Evolutionary conservation across 2,329 filamentous ascomycete genomes (phyloP), one percentile per base, ranked within the genome.

Genomic region (Claviceps paspali): DNA sequence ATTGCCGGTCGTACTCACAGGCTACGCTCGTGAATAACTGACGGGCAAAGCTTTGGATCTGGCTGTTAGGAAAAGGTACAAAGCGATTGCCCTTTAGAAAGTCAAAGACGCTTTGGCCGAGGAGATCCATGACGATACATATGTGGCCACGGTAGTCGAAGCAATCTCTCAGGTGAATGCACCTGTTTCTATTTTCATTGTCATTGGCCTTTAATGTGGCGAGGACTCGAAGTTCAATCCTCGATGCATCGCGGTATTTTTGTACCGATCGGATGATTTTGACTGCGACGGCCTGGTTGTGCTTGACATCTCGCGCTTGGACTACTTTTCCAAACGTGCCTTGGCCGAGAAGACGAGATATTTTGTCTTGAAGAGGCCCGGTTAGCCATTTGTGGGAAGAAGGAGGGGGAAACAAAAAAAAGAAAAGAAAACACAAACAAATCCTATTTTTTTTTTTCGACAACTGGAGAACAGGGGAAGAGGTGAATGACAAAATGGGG

Each of bases 281-380:
- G 59, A 98, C 85, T 24, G 91, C 91, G 28, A 93, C 92, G 5
- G 68, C 55, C 55, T 87, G 84, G 47, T 79, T 79, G 44, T 77
- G 78, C 49, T 73, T 73, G 42, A 75, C 75, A 55, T 98, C 91
- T 48, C 75, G 79, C 36, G 91, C 91, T 58, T 95, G 82, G 14
- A 98, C 91, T 12, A 98, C 91, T 59, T 98, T 98, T 53, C 91
- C 91, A 55, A 98, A 98, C 0, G 91, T 98, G 45, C 91, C 91
- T 61, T 98, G 91, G 17, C 91, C 91, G 10, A 98, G 78, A 21
- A 96, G 70, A 49, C 85, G 86, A 43, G 81, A 68, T 49, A 98
- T 88, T 62, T 82, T 77, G 59, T 96, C 87, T 94, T 47, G 11
- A 26, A 28, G 27, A 28, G 7, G 6, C 12, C n/a, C n/a, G n/a